phyloP scores from a whole-genome alignment of 352 stramenopile genomes.

The Hyaloperonospora arabidopsidis region DNA sequence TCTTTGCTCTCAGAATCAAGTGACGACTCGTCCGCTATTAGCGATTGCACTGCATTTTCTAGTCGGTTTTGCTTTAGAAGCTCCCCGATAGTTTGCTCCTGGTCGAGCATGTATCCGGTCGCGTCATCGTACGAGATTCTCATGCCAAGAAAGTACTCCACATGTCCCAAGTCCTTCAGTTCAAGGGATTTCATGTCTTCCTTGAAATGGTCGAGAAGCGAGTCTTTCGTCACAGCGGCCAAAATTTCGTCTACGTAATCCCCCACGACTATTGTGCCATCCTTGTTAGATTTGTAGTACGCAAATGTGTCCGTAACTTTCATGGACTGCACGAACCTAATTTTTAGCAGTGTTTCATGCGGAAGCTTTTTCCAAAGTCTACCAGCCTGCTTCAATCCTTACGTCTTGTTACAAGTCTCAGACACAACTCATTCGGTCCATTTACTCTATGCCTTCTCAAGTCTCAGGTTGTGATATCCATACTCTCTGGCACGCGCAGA shows the following conservation, averaged over 20 bases:
- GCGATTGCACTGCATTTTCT: too few relatives aligned
- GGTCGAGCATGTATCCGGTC: constrained; percentile 9
- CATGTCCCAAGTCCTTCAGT: constrained; percentile 25
- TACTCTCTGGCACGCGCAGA: too few relatives aligned
- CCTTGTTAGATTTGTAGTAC: constrained; percentile 9
- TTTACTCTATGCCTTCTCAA: too few relatives aligned
- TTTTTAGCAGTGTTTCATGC: constrained; percentile 14
- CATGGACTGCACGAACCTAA: constrained; percentile 9
- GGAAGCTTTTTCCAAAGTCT: constrained; percentile 25
- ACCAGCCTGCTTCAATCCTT: constrained; percentile 28
- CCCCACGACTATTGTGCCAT: constrained; percentile 14
- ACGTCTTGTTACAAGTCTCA: constrained; percentile 11
- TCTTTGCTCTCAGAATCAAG: too few relatives aligned
- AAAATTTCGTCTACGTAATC: constrained; percentile 30
- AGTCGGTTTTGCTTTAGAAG: neutral
- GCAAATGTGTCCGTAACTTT: constrained; percentile 27
- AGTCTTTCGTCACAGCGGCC: constrained; percentile 7
- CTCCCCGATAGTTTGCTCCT: constrained; percentile 18
- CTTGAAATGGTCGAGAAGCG: constrained; percentile 1
- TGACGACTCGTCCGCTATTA: too few relatives aligned
- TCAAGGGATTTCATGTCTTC: too few relatives aligned
- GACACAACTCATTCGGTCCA: too few relatives aligned
- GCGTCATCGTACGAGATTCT: constrained; percentile 5
- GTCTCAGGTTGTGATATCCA: too few relatives aligned
- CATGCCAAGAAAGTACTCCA: constrained; percentile 26